phyloP scores from a whole-genome alignment of 2,329 filamentous ascomycete genomes.

The Thermoascus crustaceus region DNA sequence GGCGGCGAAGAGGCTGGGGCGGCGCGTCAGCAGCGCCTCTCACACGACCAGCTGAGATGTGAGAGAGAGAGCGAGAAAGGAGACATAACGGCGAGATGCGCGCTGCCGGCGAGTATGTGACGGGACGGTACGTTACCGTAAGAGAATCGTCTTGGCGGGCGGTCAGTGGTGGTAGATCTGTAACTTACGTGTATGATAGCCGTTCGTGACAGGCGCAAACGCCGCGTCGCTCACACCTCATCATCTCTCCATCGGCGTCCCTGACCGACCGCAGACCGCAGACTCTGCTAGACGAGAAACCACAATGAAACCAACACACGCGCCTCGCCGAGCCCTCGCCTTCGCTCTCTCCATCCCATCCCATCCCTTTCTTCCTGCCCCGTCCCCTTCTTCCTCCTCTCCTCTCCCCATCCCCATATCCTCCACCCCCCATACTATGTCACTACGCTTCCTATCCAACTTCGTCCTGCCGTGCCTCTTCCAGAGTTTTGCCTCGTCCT shows the following conservation, averaged over 20 bases:
- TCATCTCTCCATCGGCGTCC: conserved; percentile 3
- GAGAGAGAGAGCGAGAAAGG: neutral
- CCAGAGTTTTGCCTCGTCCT: conserved; percentile 25
- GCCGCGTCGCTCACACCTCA: neutral
- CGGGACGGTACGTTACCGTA: neutral
- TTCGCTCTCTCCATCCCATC: conserved; percentile 14
- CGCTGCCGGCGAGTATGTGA: neutral
- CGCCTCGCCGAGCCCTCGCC: conserved; percentile 12
- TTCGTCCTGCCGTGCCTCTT: conserved; percentile 16
- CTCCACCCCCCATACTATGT: conserved; percentile 20
- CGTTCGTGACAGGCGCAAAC: neutral
- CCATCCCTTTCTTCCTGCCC: conserved; percentile 11
- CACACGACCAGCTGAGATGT: neutral
- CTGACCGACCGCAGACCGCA: conserved; percentile 3
- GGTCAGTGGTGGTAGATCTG: neutral
- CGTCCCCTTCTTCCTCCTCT: conserved; percentile 12
- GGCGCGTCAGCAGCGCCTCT: too few relatives aligned
- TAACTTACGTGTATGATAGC: neutral
- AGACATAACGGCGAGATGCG: conserved; percentile 1
- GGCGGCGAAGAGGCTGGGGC: too few relatives aligned
- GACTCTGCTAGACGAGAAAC: conserved; percentile 13
- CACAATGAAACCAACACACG: conserved; percentile 23
- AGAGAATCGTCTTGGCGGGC: neutral
- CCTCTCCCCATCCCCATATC: conserved; percentile 6
- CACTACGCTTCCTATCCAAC: conserved; percentile 17